Conservation (phyloP, 2,329 filamentous ascomycete species). For the Kalmusia sp. region DNA sequence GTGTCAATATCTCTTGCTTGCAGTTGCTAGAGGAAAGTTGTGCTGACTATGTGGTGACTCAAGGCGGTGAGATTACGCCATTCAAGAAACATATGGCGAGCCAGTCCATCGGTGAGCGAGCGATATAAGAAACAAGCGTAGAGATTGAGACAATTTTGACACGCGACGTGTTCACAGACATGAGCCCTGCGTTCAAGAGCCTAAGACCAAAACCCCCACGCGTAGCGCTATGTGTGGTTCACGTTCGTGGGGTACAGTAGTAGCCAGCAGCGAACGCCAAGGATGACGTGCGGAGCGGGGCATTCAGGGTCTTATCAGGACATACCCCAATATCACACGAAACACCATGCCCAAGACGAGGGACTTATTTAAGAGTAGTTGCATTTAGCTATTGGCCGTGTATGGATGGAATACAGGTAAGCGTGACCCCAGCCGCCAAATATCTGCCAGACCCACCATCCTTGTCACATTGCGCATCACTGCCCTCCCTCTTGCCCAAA, state of each 20-base stretch:
- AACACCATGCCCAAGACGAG: not conserved
- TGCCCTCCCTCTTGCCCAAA: constrained; percentile 26
- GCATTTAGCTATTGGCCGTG: constrained; percentile 33
- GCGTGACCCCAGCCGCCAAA: constrained; percentile 17
- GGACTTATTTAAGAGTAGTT: constrained; percentile 22
- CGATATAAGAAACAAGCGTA: constrained; percentile 12
- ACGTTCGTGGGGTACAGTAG: constrained; percentile 6
- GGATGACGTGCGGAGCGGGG: constrained; percentile 1
- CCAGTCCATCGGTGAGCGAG: constrained; percentile 21
- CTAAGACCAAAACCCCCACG: constrained; percentile 17
- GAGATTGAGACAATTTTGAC: not conserved
- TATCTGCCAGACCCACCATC: constrained; percentile 21
- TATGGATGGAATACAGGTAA: constrained; percentile 13
- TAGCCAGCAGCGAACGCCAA: no score
- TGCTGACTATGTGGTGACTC: constrained; percentile 16
- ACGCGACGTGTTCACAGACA: constrained; percentile 12
- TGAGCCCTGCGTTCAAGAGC: not conserved
- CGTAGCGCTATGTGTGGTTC: constrained; percentile 7
- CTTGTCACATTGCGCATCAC: constrained; percentile 24
- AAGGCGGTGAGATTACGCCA: constrained; percentile 42
- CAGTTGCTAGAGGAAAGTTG: not conserved
- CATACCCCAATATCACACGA: not conserved
- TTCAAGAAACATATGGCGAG: constrained; percentile 34
- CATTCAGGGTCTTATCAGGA: not conserved
- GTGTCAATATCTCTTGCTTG: not conserved